Percentiles rank a stretch among this genome's conserved stretches.
Evolutionary conservation across 108 stramenopile species (phyloP).

Genomic region (Stephanodiscus triporus): DNA sequence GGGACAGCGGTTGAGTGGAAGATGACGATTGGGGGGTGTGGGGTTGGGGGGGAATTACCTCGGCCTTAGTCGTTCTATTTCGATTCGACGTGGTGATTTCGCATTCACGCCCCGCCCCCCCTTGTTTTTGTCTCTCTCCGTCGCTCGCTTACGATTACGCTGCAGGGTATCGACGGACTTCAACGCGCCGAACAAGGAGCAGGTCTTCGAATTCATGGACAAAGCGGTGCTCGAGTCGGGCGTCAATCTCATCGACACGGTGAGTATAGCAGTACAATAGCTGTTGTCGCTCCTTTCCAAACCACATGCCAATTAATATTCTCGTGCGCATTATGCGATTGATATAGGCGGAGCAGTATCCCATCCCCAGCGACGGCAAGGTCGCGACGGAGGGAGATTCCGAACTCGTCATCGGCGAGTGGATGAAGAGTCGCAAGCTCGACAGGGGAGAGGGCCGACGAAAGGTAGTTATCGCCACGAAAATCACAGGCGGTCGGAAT

Average conservation of each 20-base stretch:
- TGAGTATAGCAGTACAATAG: background rate
- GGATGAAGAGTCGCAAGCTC: conserved; percentile 77
- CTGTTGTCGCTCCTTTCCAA: background rate
- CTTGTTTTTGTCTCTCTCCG: conserved; percentile 1
- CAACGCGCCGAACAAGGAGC: conserved; percentile 76
- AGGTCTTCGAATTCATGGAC: conserved; percentile 82
- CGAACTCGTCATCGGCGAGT: conserved; percentile 80
- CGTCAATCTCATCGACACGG: conserved; percentile 84
- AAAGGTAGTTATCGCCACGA: conserved; percentile 85
- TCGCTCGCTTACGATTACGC: background rate
- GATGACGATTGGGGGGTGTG: no score
- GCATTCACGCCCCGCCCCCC: background rate
- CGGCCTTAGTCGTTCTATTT: background rate
- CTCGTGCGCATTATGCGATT: no score
- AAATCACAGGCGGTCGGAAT: conserved; percentile 87
- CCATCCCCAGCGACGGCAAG: conserved; percentile 74
- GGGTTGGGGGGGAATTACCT: no score
- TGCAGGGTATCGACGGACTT: conserved; percentile 68
- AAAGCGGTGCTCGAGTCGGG: conserved; percentile 74
- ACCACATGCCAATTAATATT: background rate
- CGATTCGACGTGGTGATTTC: background rate
- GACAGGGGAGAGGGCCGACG: conserved; percentile 51
- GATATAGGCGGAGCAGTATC: conserved; percentile 79
- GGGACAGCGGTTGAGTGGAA: no score
- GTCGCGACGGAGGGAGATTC: conserved; percentile 73